Evolutionary conservation across 2,329 filamentous ascomycete species (phyloP).

Genomic region (Colletotrichum zoysiae): DNA sequence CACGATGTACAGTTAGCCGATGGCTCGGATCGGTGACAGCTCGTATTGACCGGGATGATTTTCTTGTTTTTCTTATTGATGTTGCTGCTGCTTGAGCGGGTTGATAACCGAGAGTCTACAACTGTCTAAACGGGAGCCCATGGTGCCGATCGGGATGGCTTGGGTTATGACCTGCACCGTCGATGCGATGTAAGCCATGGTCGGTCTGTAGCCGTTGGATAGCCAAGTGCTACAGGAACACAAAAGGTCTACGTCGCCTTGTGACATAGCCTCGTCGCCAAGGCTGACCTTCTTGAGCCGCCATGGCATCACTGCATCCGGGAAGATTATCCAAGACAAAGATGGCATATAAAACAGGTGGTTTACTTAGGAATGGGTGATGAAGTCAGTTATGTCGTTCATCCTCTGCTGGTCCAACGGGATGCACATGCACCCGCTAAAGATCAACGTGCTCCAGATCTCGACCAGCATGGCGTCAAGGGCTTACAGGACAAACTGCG

Average conservation of each 20-base stretch:
- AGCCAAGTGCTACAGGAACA: constrained; percentile 44
- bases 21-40: neutral
- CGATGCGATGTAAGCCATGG: constrained; percentile 58
- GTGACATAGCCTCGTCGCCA: constrained; percentile 46
- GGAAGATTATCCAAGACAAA: constrained; percentile 61
- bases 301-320: constrained; percentile 49
- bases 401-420: constrained; percentile 64
- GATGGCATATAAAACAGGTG: constrained; percentile 69
- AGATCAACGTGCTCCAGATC: constrained; percentile 62
- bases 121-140: constrained; percentile 45
- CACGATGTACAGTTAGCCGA: neutral
- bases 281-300: constrained; percentile 51
- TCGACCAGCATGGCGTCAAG: constrained; percentile 67
- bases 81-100: constrained; percentile 3
- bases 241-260: constrained; percentile 43
- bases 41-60: neutral
- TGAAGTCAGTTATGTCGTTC: constrained; percentile 62
- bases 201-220: constrained; percentile 46
- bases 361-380: constrained; percentile 62
- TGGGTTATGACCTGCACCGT: constrained; percentile 49
- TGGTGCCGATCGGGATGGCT: constrained; percentile 6
- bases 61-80: no score
- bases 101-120: constrained; percentile 41
- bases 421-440: constrained; percentile 70
- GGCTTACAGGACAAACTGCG: constrained; percentile 64